phyloP scores from a whole-genome alignment of 176 grass and related monocot species.

The Carex pumila region DNA sequence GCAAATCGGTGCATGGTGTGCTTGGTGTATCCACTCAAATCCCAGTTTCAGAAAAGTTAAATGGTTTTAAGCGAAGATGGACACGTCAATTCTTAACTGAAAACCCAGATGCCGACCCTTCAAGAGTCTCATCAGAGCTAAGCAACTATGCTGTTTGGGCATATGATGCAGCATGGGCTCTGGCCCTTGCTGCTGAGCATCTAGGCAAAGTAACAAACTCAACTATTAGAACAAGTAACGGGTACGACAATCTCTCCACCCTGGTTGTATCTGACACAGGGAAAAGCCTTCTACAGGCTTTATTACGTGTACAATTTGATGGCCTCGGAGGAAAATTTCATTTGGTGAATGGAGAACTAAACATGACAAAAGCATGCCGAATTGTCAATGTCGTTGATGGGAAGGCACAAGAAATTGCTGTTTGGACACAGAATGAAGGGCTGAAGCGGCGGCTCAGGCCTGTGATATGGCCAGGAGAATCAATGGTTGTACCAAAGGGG shows the following conservation, averaged over 20 bases:
- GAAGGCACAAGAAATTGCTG: constrained; percentile 35
- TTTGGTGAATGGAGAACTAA: constrained; percentile 40
- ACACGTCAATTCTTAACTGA: constrained; percentile 23
- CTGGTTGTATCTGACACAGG: constrained; percentile 43
- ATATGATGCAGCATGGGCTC: constrained; percentile 55
- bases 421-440: constrained; percentile 37
- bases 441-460: constrained; percentile 24
- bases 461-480: constrained; percentile 70
- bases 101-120: constrained; percentile 15
- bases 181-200: constrained; percentile 43
- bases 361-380: constrained; percentile 20
- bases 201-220: background rate
- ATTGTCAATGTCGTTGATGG: constrained; percentile 54
- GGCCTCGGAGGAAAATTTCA: constrained; percentile 48
- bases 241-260: constrained; percentile 31
- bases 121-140: background rate
- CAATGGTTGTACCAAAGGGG: constrained; percentile 32
- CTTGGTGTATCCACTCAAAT: constrained; percentile 31
- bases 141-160: constrained; percentile 32
- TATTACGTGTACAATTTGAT: constrained; percentile 28
- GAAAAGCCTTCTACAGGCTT: constrained; percentile 11
- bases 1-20: constrained; percentile 37
- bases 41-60: constrained; percentile 6
- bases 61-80: constrained; percentile 31
- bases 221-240: background rate